Base-by-base conservation (phyloP, 2,329 filamentous ascomycete species). In the Epichloe sylvatica region DNA sequence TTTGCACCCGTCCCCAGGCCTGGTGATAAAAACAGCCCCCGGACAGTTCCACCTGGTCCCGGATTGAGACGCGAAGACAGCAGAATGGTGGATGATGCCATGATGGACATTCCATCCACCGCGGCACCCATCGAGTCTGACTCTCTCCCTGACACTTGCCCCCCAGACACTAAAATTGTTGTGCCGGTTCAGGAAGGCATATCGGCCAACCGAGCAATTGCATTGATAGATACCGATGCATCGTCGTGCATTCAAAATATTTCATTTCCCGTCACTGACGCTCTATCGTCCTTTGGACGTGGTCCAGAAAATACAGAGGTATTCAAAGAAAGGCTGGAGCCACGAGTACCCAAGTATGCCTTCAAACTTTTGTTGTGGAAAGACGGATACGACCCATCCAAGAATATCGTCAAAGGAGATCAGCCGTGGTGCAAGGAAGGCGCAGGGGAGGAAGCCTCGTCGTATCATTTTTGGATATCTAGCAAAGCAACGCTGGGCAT, bases 401-500 rank as follows among this genome's bases (percentile, higher is more conserved):
- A 71, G 45, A 73, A 77, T 21, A 47, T 70, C 70, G 36, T 75
- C 75, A 47, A 78, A 76, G 54, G 72, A 75, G 50, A 81, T 73
- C 70, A 66, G 50, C 62, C 70, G 45, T 66, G 70, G 68, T 52
- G 59, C 25, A 53, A 56, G 13, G 55, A 69, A 45, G 57, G 65
- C 15, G 37, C 54, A 2, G 17, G n/a, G 55, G 55, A 56, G 4
- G 64, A 73, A 50, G 65, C 73, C 2, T 75, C 78, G 12, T 70
- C 82, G 2, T 82, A 82, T 57, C 75, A 78, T 4, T 84, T 89
- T 53, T 83, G 80, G 61, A 81, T 96, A 46, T 83, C 84, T 1
- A 94, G 88, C 3, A 88, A 89, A 57, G 84, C 86, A 4, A 83
- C 81, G 6, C 72, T 73, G 30, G 86, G 87, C 19, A 86, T 96